These are phyloP conservation scores for Zalaria sp. DNA, from an alignment of 2,329 filamentous ascomycete genomes.

Conservation along the genomic window DNA sequence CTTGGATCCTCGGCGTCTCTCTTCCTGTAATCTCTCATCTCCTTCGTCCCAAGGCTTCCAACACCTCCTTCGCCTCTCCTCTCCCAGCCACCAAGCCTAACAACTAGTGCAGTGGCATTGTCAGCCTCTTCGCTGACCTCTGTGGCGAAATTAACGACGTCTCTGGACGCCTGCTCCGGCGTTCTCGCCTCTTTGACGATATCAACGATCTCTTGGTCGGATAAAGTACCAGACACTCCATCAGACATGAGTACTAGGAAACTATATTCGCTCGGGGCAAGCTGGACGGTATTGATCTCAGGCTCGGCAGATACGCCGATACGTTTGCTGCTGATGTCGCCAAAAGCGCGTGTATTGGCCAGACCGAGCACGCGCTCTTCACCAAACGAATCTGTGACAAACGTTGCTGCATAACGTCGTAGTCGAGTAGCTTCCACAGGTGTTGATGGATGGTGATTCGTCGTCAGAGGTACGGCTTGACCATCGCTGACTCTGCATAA, in stretches of 20 bases:
- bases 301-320: constrained; percentile 91
- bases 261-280: constrained; percentile 70
- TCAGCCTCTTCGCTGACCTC: constrained; percentile 61
- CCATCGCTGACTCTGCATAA: constrained; percentile 80
- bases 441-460: constrained; percentile 82
- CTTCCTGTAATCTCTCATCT: constrained; percentile 71
- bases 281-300: constrained; percentile 65
- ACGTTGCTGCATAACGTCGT: constrained; percentile 70
- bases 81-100: constrained; percentile 52
- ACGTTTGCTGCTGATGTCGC: constrained; percentile 81
- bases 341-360: constrained; percentile 88
- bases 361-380: constrained; percentile 90
- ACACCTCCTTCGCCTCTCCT: constrained; percentile 68
- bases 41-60: constrained; percentile 81
- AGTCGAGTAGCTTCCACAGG: constrained; percentile 73
- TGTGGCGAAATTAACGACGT: constrained; percentile 74
- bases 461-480: constrained; percentile 65
- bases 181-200: constrained; percentile 87
- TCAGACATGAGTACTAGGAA: constrained; percentile 85
- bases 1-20: constrained; percentile 73
- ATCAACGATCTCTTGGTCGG: constrained; percentile 92
- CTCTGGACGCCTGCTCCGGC: constrained; percentile 67
- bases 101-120: constrained; percentile 50
- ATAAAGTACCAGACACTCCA: constrained; percentile 72
- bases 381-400: constrained; percentile 91